These are phyloP conservation scores for Metschnikowia sp. DNA, from an alignment of 805 yeast species.

Conservation along the genomic window DNA sequence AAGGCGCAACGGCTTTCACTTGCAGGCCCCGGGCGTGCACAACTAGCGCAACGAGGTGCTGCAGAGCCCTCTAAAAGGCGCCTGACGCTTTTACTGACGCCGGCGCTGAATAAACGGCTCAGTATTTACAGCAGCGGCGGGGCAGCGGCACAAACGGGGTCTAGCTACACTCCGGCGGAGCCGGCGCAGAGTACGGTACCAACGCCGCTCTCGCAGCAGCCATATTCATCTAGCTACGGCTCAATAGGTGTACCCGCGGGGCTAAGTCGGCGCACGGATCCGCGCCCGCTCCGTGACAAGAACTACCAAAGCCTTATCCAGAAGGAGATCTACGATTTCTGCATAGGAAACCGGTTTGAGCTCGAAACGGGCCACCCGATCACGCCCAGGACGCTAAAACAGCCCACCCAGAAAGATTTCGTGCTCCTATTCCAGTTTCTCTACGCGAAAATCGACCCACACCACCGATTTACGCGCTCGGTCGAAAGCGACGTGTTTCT, in stretches of 20 bases:
- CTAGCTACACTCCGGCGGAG: neutral
- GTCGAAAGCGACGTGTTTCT: slow-evolving; percentile 74
- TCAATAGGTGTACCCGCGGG: neutral
- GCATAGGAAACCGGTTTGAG: slow-evolving; percentile 65
- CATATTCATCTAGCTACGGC: slow-evolving; percentile 1
- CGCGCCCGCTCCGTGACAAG: slow-evolving; percentile 75
- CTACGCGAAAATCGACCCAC: slow-evolving; percentile 75
- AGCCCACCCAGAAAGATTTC: slow-evolving; percentile 88
- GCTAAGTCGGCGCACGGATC: slow-evolving; percentile 40
- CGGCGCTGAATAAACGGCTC: slow-evolving; percentile 28
- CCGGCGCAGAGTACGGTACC: slow-evolving; percentile 1
- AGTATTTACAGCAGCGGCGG: slow-evolving; percentile 10
- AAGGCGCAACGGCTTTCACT: slow-evolving; percentile 18
- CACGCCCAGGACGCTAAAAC: slow-evolving; percentile 57
- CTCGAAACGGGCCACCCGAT: slow-evolving; percentile 69
- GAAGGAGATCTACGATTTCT: slow-evolving; percentile 63
- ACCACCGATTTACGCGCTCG: slow-evolving; percentile 61
- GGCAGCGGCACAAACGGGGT: neutral
- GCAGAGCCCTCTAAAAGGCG: slow-evolving; percentile 24
- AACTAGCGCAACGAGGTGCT: slow-evolving; percentile 15
- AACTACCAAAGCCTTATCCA: slow-evolving; percentile 63
- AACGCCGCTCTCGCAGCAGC: slow-evolving; percentile 10
- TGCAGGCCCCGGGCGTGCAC: slow-evolving; percentile 18
- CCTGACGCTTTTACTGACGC: slow-evolving; percentile 30
- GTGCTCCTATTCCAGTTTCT: slow-evolving; percentile 75